These are phyloP conservation scores for Xylaria multiplex DNA, from an alignment of 2,329 filamentous ascomycete genomes.

Conservation along the genomic window DNA sequence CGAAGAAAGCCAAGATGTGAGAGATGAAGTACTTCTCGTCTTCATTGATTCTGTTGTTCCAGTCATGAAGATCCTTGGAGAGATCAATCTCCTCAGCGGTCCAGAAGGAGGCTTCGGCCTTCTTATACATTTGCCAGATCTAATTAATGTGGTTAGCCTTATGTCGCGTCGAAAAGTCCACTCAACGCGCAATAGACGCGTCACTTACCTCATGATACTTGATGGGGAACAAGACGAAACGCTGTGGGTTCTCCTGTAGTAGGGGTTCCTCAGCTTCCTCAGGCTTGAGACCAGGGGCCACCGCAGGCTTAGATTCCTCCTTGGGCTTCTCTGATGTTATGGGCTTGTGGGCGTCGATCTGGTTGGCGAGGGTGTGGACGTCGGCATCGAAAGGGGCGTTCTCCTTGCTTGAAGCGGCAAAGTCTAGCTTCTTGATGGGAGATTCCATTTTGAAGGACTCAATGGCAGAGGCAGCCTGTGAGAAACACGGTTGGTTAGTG, in stretches of 20 bases:
- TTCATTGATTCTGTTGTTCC: constrained; percentile 96
- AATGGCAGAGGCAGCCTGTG: constrained; percentile 84
- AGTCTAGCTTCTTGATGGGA: constrained; percentile 88
- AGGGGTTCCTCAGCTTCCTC: constrained; percentile 88
- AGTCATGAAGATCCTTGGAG: constrained; percentile 98
- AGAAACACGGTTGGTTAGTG: constrained; percentile 40
- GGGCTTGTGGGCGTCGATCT: constrained; percentile 71
- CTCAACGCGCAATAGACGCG: constrained; percentile 74
- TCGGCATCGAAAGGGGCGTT: constrained; percentile 69
- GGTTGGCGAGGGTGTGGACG: constrained; percentile 62
- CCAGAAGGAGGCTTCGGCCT: constrained; percentile 99
- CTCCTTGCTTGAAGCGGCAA: constrained; percentile 81
- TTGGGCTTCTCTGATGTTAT: constrained; percentile 59
- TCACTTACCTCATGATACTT: constrained; percentile 97
- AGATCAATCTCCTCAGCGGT: constrained; percentile 99
- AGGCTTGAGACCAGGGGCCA: constrained; percentile 66
- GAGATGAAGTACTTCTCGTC: constrained; percentile 99
- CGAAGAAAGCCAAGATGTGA: constrained; percentile 98
- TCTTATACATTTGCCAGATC: constrained; percentile 99
- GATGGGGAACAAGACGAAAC: constrained; percentile 98
- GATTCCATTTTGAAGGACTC: constrained; percentile 93
- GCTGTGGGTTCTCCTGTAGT: constrained; percentile 92
- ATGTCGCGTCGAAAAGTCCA: constrained; percentile 53
- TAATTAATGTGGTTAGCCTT: constrained; percentile 58
- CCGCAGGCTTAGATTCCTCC: constrained; percentile 52